phyloP scores from a whole-genome alignment of 202 grass and related monocot species.

The Setaria viridis region DNA sequence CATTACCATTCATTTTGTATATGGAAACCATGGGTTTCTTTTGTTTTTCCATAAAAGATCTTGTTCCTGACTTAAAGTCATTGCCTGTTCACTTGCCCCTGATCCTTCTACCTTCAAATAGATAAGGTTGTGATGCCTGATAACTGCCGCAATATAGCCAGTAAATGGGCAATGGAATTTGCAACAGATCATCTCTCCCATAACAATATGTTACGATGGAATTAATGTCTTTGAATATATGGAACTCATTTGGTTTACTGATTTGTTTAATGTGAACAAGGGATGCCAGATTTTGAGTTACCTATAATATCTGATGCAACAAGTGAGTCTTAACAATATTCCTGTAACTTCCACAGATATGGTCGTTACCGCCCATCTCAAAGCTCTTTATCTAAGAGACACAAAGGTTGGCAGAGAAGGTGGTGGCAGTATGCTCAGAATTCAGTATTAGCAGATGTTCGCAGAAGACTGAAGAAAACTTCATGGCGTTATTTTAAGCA shows the following conservation, averaged over 20 bases:
- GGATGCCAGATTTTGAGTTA: slow-evolving; percentile 4
- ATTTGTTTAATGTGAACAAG: slow-evolving; percentile 30
- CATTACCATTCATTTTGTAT: slow-evolving; percentile 41
- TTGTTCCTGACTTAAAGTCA: slow-evolving; percentile 11
- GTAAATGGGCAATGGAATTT: slow-evolving; percentile 18
- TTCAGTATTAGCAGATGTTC: slow-evolving; percentile 77
- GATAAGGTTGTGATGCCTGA: slow-evolving; percentile 11
- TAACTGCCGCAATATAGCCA: neutral
- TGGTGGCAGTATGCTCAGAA: slow-evolving; percentile 90
- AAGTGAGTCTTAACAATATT: slow-evolving; percentile 18
- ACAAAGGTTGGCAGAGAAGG: slow-evolving; percentile 82
- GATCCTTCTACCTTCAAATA: slow-evolving; percentile 29
- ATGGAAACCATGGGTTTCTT: slow-evolving; percentile 29
- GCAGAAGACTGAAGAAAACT: slow-evolving; percentile 73
- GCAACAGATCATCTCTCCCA: neutral
- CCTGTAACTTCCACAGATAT: slow-evolving; percentile 65
- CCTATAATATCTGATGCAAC: slow-evolving; percentile 30
- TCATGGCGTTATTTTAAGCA: slow-evolving; percentile 78
- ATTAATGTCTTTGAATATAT: slow-evolving; percentile 13
- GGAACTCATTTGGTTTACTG: slow-evolving; percentile 41
- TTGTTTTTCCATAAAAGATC: neutral
- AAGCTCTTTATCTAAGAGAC: slow-evolving; percentile 67
- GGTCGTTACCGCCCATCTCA: slow-evolving; percentile 88
- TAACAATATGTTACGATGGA: neutral
- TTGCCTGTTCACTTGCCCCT: slow-evolving; percentile 18